Evolutionary conservation across 2,329 filamentous ascomycete genomes (phyloP).

Genomic region (Colletotrichum truncatum): DNA sequence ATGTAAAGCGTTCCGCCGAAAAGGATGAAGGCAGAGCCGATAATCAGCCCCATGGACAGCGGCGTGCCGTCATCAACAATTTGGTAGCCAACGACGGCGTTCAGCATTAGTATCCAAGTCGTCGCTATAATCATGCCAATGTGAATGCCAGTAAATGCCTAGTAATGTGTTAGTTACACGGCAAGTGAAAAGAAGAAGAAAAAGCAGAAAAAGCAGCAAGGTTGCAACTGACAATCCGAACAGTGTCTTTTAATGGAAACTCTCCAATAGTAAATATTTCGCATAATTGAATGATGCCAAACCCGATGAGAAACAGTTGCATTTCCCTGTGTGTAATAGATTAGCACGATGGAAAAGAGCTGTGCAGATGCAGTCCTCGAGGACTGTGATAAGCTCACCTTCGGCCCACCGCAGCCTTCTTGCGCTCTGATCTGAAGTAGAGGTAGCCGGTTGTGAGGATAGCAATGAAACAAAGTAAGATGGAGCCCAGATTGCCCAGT

Average conservation of each 20-base stretch:
- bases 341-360: conserved; percentile 35
- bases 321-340: conserved; percentile 77
- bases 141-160: conserved; percentile 91
- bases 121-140: conserved; percentile 90
- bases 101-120: conserved; percentile 90
- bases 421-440: conserved; percentile 83
- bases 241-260: conserved; percentile 77
- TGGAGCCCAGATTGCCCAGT: conserved; percentile 91
- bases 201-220: no score
- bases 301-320: conserved; percentile 90
- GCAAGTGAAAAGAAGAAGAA: neutral
- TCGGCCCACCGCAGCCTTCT: conserved; percentile 92
- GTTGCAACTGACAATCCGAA: conserved; percentile 80
- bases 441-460: conserved; percentile 75
- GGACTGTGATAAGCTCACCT: conserved; percentile 64
- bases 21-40: conserved; percentile 74
- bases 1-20: conserved; percentile 96
- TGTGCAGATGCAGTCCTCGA: neutral
- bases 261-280: conserved; percentile 96
- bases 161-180: neutral
- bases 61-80: conserved; percentile 92
- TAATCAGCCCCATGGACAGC: conserved; percentile 80
- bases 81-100: conserved; percentile 92
- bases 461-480: conserved; percentile 81
- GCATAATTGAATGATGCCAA: conserved; percentile 88